These are phyloP conservation scores for Amanita pseudoporphyria DNA, from an alignment of 768 basidiomycete species.

Conservation along the genomic window DNA sequence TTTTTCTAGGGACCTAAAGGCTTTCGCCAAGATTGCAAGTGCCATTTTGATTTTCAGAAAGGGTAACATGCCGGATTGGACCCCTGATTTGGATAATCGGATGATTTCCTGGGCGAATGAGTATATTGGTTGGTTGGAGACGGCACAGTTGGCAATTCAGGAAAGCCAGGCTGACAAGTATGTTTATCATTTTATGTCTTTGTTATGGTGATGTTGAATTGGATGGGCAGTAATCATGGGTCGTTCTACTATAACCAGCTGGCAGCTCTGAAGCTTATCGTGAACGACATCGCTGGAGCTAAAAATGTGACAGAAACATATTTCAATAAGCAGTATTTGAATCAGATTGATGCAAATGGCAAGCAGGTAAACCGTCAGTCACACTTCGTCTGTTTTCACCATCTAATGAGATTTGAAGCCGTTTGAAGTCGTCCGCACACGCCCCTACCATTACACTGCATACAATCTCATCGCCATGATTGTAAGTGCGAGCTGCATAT, in stretches of 20 bases:
- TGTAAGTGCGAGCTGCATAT: conserved; percentile 31
- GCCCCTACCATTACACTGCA: conserved; percentile 57
- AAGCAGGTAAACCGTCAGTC: conserved; percentile 39
- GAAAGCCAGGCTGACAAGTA: conserved; percentile 59
- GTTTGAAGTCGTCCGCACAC: conserved; percentile 47
- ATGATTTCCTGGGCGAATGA: conserved; percentile 41
- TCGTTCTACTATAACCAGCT: conserved; percentile 52
- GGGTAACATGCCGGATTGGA: conserved; percentile 44
- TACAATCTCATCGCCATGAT: conserved; percentile 66
- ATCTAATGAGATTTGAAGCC: conserved; percentile 27
- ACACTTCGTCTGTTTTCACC: background rate
- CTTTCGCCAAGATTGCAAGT: conserved; percentile 45
- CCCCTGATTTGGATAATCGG: conserved; percentile 34
- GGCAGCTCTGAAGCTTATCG: conserved; percentile 44
- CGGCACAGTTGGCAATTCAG: conserved; percentile 33
- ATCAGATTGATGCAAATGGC: conserved; percentile 46
- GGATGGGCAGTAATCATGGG: conserved; percentile 55
- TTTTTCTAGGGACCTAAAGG: conserved; percentile 40
- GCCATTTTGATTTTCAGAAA: conserved; percentile 45
- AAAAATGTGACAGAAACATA: conserved; percentile 34
- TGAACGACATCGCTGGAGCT: conserved; percentile 41
- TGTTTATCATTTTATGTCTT: conserved; percentile 8
- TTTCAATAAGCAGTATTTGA: conserved; percentile 38
- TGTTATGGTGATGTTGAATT: background rate
- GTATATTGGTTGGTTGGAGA: conserved; percentile 44